Evolutionary conservation across 495 filamentous ascomycete genomes (phyloP), one percentile per base, ranked within the genome.

Genomic region (Platismatia glauca): DNA sequence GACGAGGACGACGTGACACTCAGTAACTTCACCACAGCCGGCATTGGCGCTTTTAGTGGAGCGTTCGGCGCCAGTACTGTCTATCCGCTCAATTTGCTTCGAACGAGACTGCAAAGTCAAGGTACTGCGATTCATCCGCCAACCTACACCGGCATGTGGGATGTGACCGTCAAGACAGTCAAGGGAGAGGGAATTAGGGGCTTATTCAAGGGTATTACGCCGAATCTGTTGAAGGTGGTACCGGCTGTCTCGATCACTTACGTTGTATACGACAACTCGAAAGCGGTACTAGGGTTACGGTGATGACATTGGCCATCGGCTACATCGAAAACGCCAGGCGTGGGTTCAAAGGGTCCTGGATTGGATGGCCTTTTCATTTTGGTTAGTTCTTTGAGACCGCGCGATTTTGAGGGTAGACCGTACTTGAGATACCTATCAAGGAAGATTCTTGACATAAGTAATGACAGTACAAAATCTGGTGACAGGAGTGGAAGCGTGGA

Each of bases 201-300:
- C 0, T 79, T 99, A 60, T 99, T 95, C 79, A 96, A 94, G 72
- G 94, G 94, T 3, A 77, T 97, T 63, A 96, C 93, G 34, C 94
- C 94, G 33, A 99, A 97, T 69, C 81, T 99, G 24, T 80, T 97
- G 68, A 99, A 99, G 75, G 94, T 99, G 39, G 91, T 93, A 12
- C 94, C 94, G 0, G 93, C 94, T 55, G 89, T 99, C 31, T 95
- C 89, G 63, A 99, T 99, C 73, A 91, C 93, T 48, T 98, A 96
- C 78, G 89, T 97, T 72, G 91, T 94, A 57, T 98, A 98, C 72
- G 94, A 98, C 74, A 96, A 97, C 70, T 83, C 89, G 57, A 98
- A 98, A 78, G 84, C 81, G 59, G 71, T 87, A 34, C 76, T 97
- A 64, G 82, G 85, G 27, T 76, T 97, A 62, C 84, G 76, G 66